Conservation (phyloP, 208 protist species). For the Acanthamoeba royreba region DNA sequence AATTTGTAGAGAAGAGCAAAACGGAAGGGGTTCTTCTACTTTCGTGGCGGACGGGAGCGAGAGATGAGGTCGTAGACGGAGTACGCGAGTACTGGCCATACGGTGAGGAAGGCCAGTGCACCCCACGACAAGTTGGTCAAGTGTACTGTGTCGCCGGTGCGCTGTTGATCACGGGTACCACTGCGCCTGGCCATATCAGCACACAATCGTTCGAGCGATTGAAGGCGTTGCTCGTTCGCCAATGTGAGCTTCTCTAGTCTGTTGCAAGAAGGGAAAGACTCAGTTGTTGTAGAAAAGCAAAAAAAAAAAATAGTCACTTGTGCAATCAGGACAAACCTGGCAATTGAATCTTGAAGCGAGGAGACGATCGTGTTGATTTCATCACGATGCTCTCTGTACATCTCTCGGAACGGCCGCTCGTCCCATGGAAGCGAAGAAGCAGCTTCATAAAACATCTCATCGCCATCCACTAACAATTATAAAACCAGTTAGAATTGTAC, state of each 20-base stretch:
- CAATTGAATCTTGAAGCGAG: neutral
- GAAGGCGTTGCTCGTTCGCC: neutral
- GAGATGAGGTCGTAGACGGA: neutral
- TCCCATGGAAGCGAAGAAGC: neutral
- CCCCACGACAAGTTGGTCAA: neutral
- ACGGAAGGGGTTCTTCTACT: too few relatives aligned
- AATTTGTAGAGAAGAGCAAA: too few relatives aligned
- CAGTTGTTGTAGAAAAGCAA: neutral
- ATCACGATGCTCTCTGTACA: neutral
- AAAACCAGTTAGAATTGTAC: neutral
- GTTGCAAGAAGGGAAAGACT: neutral
- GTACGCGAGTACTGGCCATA: neutral
- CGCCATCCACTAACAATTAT: neutral
- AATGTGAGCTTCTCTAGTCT: neutral
- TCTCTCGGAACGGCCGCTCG: neutral
- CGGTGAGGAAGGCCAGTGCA: neutral
- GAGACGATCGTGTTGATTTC: neutral
- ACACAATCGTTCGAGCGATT: neutral
- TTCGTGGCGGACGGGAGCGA: neutral
- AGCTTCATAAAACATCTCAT: neutral
- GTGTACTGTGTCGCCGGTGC: neutral
- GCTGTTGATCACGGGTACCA: neutral
- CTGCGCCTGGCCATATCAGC: neutral
- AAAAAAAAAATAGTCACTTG: neutral
- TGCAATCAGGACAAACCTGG: neutral